phyloP scores from a whole-genome alignment of 2,329 filamentous ascomycete species.

The Nemania bipapillata region DNA sequence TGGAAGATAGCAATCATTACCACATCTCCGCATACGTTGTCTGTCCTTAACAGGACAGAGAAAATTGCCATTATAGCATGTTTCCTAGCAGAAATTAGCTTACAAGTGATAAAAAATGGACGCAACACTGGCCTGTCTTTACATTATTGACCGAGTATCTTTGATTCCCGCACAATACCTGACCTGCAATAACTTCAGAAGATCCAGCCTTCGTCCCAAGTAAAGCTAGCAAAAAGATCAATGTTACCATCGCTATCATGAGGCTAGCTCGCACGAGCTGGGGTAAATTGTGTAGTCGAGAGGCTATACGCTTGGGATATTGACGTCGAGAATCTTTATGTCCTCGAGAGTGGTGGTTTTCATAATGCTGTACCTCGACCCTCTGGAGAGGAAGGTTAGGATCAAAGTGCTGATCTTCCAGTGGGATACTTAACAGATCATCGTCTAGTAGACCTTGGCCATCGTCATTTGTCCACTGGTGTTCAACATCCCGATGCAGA shows the following conservation, averaged over 20 bases:
- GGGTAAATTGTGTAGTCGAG: slow-evolving; percentile 20
- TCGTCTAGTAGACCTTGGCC: slow-evolving; percentile 41
- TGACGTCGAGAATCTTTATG: background rate
- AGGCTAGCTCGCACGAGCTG: slow-evolving; percentile 11
- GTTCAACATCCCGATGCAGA: slow-evolving; percentile 16
- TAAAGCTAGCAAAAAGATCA: slow-evolving; percentile 38
- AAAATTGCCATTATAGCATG: slow-evolving; percentile 46
- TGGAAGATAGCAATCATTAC: slow-evolving; percentile 46
- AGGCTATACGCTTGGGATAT: background rate
- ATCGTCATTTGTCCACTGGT: slow-evolving; percentile 32
- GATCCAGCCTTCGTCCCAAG: slow-evolving; percentile 28
- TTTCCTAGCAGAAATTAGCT: slow-evolving; percentile 38
- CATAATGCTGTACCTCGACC: slow-evolving; percentile 8
- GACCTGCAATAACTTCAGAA: slow-evolving; percentile 19
- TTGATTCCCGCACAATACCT: slow-evolving; percentile 42
- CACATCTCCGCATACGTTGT: slow-evolving; percentile 47
- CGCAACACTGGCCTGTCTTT: slow-evolving; percentile 18
- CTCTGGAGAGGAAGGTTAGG: slow-evolving; percentile 3
- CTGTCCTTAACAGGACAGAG: slow-evolving; percentile 47
- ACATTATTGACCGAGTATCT: slow-evolving; percentile 42
- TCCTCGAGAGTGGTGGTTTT: slow-evolving; percentile 4
- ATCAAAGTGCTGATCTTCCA: slow-evolving; percentile 33
- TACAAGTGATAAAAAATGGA: slow-evolving; percentile 7
- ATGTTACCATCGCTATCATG: slow-evolving; percentile 25
- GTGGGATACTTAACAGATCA: slow-evolving; percentile 42